phyloP scores from a whole-genome alignment of 768 basidiomycete species.

The Botryobasidium botryosum region DNA sequence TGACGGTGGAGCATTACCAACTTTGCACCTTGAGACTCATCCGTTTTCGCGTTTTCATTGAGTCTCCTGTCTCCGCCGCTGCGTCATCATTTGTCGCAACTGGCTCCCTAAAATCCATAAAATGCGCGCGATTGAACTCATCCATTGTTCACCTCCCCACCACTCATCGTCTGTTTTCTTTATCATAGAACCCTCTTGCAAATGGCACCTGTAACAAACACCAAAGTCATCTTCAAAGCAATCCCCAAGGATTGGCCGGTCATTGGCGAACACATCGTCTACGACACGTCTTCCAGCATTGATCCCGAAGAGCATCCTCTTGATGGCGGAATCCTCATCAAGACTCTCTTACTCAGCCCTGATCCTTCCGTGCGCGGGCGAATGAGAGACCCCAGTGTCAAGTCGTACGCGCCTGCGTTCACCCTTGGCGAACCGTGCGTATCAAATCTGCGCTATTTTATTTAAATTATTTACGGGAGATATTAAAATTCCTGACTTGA shows the following conservation, averaged over 20 bases:
- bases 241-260: background rate
- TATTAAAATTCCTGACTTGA: conserved; percentile 21
- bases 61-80: no score
- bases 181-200: no score
- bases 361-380: conserved; percentile 29
- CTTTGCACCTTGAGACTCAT: no score
- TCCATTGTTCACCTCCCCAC: no score
- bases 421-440: background rate
- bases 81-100: no score
- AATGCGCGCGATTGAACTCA: no score
- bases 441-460: no score
- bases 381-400: conserved; percentile 21
- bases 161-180: no score
- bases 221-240: background rate
- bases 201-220: background rate
- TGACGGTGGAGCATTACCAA: no score
- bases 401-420: conserved; percentile 15
- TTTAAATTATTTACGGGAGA: background rate
- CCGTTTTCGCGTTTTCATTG: no score
- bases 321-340: conserved; percentile 32
- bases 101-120: no score
- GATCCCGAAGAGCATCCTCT: conserved; percentile 31
- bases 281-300: no score
- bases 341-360: conserved; percentile 30
- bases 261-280: background rate